phyloP scores from a whole-genome alignment of 2,329 filamentous ascomycete species.

The Coniochaeta pulveracea region DNA sequence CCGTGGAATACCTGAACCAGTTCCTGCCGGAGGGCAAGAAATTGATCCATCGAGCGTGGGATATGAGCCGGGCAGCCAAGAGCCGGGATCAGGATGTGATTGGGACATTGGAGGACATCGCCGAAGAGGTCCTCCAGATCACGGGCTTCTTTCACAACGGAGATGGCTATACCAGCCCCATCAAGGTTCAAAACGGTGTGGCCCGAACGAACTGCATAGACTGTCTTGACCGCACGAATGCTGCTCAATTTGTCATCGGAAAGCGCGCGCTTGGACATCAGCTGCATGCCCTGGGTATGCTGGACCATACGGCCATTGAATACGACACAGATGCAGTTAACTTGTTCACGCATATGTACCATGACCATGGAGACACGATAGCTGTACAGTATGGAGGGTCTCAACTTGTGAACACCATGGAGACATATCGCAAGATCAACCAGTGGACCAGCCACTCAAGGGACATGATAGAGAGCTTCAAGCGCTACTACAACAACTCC shows the following conservation, averaged over 20 bases:
- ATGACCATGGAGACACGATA: constrained; percentile 95
- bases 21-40: constrained; percentile 75
- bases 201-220: constrained; percentile 97
- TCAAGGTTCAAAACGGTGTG: constrained; percentile 78
- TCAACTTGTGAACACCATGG: constrained; percentile 97
- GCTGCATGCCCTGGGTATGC: constrained; percentile 80
- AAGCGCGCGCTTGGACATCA: constrained; percentile 90
- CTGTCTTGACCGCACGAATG: constrained; percentile 92
- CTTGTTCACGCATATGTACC: constrained; percentile 95
- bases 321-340: constrained; percentile 96
- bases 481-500: constrained; percentile 94
- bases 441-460: constrained; percentile 96
- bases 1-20: constrained; percentile 87
- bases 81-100: constrained; percentile 90
- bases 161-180: constrained; percentile 51
- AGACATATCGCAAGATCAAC: constrained; percentile 97
- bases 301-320: constrained; percentile 63
- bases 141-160: constrained; percentile 97
- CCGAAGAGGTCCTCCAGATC: constrained; percentile 70
- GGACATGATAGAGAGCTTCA: constrained; percentile 99
- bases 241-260: constrained; percentile 93
- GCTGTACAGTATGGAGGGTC: constrained; percentile 96
- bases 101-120: constrained; percentile 77
- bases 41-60: constrained; percentile 91
- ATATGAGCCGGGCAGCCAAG: constrained; percentile 95